Percentiles rank a stretch among this genome's conserved stretches.
These are phyloP conservation scores for Dothistroma pini DNA, from an alignment of 2,329 filamentous ascomycete species.

Conservation along the genomic window DNA sequence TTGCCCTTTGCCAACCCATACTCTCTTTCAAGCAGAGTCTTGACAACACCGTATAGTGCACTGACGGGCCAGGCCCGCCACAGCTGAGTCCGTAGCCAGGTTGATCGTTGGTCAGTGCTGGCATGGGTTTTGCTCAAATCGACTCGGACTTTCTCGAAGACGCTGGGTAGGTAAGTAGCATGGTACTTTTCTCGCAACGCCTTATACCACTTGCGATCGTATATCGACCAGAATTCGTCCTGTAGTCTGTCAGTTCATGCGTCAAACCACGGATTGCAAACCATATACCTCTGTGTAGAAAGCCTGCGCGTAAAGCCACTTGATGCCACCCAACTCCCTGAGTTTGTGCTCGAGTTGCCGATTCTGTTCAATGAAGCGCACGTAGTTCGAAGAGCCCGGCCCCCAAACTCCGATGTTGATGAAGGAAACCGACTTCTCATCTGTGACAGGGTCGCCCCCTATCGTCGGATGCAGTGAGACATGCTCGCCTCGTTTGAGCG, in stretches of 20 bases:
- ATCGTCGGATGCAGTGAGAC: slow-evolving; percentile 19
- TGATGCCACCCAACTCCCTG: slow-evolving; percentile 67
- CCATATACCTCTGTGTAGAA: slow-evolving; percentile 61
- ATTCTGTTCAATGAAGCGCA: slow-evolving; percentile 66
- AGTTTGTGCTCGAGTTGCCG: slow-evolving; percentile 68
- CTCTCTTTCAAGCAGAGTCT: slow-evolving; percentile 19
- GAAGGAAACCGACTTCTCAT: slow-evolving; percentile 28
- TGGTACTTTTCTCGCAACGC: slow-evolving; percentile 59
- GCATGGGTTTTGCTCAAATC: slow-evolving; percentile 16
- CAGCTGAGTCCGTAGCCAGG: slow-evolving; percentile 15
- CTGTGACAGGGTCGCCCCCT: slow-evolving; percentile 10
- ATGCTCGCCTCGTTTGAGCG: slow-evolving; percentile 34
- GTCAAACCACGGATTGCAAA: neutral
- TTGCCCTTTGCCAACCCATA: slow-evolving; percentile 20
- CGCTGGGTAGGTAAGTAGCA: slow-evolving; percentile 59
- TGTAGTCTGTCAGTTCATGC: slow-evolving; percentile 29
- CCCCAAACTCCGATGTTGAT: slow-evolving; percentile 72
- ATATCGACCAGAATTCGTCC: slow-evolving; percentile 64
- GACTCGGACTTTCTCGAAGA: slow-evolving; percentile 68
- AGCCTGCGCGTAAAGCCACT: slow-evolving; percentile 84
- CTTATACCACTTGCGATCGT: slow-evolving; percentile 60
- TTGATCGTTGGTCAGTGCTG: slow-evolving; percentile 7
- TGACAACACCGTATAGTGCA: slow-evolving; percentile 22
- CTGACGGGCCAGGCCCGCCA: slow-evolving; percentile 22
- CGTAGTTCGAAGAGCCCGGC: slow-evolving; percentile 56